Base-by-base conservation (phyloP, 768 basidiomycete genomes). In the Mycena filopes region DNA sequence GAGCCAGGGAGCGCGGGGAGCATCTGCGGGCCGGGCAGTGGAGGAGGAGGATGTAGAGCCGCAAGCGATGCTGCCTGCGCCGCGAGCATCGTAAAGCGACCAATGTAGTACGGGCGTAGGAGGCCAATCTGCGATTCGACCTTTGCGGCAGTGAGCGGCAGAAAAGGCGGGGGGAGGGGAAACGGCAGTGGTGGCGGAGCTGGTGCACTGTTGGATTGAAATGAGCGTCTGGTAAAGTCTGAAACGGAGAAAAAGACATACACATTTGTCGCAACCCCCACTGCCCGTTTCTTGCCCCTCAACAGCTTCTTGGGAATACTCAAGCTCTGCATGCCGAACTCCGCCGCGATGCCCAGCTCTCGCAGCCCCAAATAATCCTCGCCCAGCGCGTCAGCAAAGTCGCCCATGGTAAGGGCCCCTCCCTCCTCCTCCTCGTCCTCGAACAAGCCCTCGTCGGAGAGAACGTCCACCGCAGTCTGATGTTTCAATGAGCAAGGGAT, bases 341-440 rank as follows among this genome's bases (percentile, higher is more conserved):
- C 96, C 45, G 85, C 86, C 23, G 94, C 95, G 54, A 98, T 94
- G 31, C 96, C 96, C 46, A 95, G 80, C 72, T 93, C 95, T 53
- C 88, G 86, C 28, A 98, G 83, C 13, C 96, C 96, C 15, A 98
- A 85, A 79, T 96, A 97, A 76, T 99, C 96, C 71, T 96, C 95
- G 33, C 95, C 96, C 18, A 96, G 84, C 18, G 89, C 83, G 54
- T 95, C 93, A 0, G 94, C 90, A 75, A 97, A 95, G 71, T 93
- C 91, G 55, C 95, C 95, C 91, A 89, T 87, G 21, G 88, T 83
- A 49, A 93, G 84, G 45, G 87, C 86, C 41, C 88, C 83, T 20
- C 89, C 88, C 43, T 90, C 85, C 50, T 91, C 85, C 28, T 77
- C 77, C 58, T 88, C 87, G 46, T 87, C 89, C 58, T 89, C 88